phyloP scores from a whole-genome alignment of 768 basidiomycete species.

The Hemileccinum rubropunctum region DNA sequence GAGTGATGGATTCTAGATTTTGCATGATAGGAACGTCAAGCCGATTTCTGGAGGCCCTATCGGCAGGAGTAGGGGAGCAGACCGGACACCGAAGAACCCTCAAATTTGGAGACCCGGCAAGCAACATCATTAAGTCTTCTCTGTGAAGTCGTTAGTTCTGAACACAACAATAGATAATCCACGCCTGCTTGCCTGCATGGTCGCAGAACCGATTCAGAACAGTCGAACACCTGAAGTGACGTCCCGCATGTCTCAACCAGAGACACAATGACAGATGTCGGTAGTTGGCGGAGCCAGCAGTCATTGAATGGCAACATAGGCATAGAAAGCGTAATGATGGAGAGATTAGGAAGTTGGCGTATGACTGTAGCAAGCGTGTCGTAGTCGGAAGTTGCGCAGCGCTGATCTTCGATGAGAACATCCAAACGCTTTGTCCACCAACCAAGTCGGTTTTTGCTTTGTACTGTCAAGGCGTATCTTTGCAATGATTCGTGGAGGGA shows the following conservation, averaged over 20 bases:
- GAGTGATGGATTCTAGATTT: conserved; percentile 24
- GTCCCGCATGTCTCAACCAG: conserved; percentile 26
- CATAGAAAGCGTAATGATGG: conserved; percentile 24
- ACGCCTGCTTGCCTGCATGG: conserved; percentile 24
- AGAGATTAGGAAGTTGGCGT: conserved; percentile 26
- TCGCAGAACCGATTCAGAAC: conserved; percentile 29
- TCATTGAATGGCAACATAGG: conserved; percentile 24
- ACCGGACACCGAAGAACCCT: conserved; percentile 28
- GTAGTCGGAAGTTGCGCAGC: conserved; percentile 24
- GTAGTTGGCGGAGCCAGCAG: conserved; percentile 28
- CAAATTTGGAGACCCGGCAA: conserved; percentile 26
- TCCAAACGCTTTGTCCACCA: conserved; percentile 30
- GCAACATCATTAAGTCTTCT: conserved; percentile 28
- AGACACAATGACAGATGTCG: conserved; percentile 16
- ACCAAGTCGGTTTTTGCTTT: conserved; percentile 11
- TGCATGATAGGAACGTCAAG: conserved; percentile 27
- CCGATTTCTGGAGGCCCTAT: conserved; percentile 16
- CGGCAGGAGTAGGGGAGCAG: conserved; percentile 23
- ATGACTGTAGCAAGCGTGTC: conserved; percentile 21
- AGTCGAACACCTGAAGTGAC: conserved; percentile 28
- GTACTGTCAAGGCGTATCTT: conserved; percentile 1
- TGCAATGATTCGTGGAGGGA: conserved; percentile 16
- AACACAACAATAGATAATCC: background rate
- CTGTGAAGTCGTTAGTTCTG: conserved; percentile 10
- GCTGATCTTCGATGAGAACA: conserved; percentile 24